Base-by-base conservation (phyloP, 345 rosid species). In the Rubroshorea leprosula region DNA sequence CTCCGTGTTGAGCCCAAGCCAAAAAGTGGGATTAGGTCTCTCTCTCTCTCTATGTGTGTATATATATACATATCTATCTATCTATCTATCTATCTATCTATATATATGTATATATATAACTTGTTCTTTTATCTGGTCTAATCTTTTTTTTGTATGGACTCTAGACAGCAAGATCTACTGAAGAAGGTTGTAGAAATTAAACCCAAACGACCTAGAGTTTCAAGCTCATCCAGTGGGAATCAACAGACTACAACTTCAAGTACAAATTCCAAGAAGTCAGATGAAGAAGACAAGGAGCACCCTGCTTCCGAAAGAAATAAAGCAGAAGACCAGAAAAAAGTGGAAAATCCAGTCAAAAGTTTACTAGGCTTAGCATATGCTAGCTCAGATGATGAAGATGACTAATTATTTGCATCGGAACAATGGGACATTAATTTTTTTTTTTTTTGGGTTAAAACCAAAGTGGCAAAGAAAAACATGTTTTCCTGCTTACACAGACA, bases 1-100 rank as follows among this genome's bases (percentile, higher is more conserved):
- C 94, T 93, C 45, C 96, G 97, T 43, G 96, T n/a, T 47, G 99
- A 93, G 64, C 99, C 97, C 44, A 93, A 93, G 74, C 82, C 96
- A 45, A 93, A 85, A 79, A 86, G 97, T 63, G 90, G 97, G 57
- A 93, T 93, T 54, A 89, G 99, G 97, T 89, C 66, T 57, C 43
- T 58, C 50, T 22, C 31, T 44, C 68, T 46, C 27, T 16, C 44
- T 27, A 19, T 39, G 62, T 19, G n/a, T n/a, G n/a, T n/a, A n/a
- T n/a, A n/a, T n/a, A n/a, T n/a, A n/a, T n/a, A n/a, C n/a, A n/a
- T n/a, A n/a, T n/a, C n/a, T n/a, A n/a, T n/a, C n/a, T n/a, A n/a
- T n/a, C n/a, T n/a, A n/a, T n/a, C n/a, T n/a, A n/a, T n/a, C n/a
- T n/a, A n/a, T n/a, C n/a, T n/a, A n/a, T n/a, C n/a, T n/a, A n/a